A percentile compares a stretch with the other conserved stretches of the same genome.
Evolutionary conservation across 495 filamentous ascomycete species (phyloP).

Genomic region (Cercophora newfieldiana): DNA sequence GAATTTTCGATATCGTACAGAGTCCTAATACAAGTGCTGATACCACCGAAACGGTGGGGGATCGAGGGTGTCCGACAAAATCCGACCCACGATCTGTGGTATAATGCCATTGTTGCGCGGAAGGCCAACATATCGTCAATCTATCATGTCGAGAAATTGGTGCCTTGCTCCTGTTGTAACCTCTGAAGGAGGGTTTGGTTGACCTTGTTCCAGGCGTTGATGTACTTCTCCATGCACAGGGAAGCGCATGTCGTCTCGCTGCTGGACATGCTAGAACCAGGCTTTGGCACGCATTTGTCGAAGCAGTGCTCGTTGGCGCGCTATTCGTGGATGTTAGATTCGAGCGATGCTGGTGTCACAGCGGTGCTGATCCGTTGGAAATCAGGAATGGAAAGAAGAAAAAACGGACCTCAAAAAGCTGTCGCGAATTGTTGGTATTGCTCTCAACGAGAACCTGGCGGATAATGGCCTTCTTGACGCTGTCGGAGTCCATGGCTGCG

Average conservation of each 20-base stretch:
- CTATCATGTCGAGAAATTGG: constrained; percentile 11
- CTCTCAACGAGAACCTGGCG: constrained; percentile 72
- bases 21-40: not conserved
- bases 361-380: too few relatives aligned
- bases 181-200: constrained; percentile 71
- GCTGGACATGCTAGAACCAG: constrained; percentile 71
- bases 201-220: constrained; percentile 85
- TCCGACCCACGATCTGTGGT: not conserved
- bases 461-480: constrained; percentile 66
- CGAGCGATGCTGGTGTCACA: not conserved
- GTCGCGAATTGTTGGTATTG: constrained; percentile 71
- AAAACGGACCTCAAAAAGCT: constrained; percentile 67
- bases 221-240: constrained; percentile 97
- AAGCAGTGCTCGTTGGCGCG: constrained; percentile 98
- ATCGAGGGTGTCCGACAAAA: not conserved
- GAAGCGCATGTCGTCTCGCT: constrained; percentile 76
- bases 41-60: not conserved
- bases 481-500: constrained; percentile 45
- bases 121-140: not conserved
- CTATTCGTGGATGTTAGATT: constrained; percentile 46
- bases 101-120: not conserved
- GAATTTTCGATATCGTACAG: not conserved
- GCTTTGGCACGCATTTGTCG: constrained; percentile 85
- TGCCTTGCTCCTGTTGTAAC: constrained; percentile 60
- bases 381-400: not conserved